Conservation (phyloP, 116 monocot species). For the Zostera marina region DNA sequence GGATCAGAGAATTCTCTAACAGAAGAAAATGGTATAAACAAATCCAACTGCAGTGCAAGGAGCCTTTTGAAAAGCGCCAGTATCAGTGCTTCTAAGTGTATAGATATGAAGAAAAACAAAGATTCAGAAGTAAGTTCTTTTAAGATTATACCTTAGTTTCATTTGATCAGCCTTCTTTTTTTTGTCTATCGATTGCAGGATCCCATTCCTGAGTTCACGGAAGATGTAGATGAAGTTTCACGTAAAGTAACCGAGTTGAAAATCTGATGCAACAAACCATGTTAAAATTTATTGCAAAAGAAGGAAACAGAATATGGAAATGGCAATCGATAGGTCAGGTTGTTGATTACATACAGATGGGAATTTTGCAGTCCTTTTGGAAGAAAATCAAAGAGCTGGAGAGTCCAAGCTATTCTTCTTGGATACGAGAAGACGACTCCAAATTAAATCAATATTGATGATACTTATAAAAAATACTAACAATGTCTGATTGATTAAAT, state of each 20-base stretch:
- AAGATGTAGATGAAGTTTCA: slow-evolving; percentile 8
- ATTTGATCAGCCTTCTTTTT: neutral
- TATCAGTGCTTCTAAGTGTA: slow-evolving; percentile 74
- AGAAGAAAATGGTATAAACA: slow-evolving; percentile 30
- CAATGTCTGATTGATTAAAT: neutral
- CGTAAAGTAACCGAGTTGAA: slow-evolving; percentile 9
- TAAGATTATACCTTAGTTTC: neutral
- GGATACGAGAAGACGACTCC: neutral
- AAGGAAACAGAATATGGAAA: neutral
- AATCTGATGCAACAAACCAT: slow-evolving; percentile 4
- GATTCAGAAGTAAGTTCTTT: slow-evolving; percentile 13
- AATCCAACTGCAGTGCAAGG: slow-evolving; percentile 28
- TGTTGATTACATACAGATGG: neutral
- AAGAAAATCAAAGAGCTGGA: slow-evolving; percentile 2
- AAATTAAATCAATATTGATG: neutral
- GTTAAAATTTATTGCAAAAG: neutral
- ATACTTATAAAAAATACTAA: neutral
- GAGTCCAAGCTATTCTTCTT: neutral
- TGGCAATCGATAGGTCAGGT: neutral
- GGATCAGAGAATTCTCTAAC: slow-evolving; percentile 4
- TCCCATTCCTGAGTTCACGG: slow-evolving; percentile 2
- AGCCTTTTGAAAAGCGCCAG: slow-evolving; percentile 66
- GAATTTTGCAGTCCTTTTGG: neutral
- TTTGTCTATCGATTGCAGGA: neutral
- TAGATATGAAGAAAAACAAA: slow-evolving; percentile 27